phyloP scores from a whole-genome alignment of 179 eudicot genomes.

The Amaranthus tricolor region DNA sequence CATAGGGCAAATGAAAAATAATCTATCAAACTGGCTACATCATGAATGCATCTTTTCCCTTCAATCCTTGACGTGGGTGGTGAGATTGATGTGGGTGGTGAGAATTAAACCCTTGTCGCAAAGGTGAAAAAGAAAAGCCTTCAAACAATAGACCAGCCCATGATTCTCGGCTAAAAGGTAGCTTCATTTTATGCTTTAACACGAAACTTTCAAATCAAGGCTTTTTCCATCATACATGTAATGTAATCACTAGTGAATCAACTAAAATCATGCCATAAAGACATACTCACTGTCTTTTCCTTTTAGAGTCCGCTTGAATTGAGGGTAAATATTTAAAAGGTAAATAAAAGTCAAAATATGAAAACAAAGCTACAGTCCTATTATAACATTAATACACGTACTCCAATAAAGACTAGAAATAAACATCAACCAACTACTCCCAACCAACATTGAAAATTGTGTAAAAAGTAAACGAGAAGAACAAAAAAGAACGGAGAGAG shows the following conservation, averaged over 20 bases:
- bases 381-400: not conserved
- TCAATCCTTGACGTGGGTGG: no score
- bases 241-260: not conserved
- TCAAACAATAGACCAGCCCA: no score
- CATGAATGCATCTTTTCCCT: not conserved
- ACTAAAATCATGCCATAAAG: not conserved
- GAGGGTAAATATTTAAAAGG: no score
- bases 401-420: not conserved
- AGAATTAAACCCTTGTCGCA: no score
- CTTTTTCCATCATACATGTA: not conserved
- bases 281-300: slow-evolving; percentile 14
- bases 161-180: not conserved
- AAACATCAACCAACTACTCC: no score
- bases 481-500: not conserved
- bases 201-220: not conserved
- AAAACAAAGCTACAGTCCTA: no score
- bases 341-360: no score
- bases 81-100: no score
- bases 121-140: no score
- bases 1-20: not conserved
- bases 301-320: no score
- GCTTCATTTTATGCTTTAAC: not conserved
- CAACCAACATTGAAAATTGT: no score
- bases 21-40: not conserved
- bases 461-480: no score